These are phyloP conservation scores for Backusella psychrophila DNA, from an alignment of 192 early-diverging fungal genomes.

Conservation along the genomic window DNA sequence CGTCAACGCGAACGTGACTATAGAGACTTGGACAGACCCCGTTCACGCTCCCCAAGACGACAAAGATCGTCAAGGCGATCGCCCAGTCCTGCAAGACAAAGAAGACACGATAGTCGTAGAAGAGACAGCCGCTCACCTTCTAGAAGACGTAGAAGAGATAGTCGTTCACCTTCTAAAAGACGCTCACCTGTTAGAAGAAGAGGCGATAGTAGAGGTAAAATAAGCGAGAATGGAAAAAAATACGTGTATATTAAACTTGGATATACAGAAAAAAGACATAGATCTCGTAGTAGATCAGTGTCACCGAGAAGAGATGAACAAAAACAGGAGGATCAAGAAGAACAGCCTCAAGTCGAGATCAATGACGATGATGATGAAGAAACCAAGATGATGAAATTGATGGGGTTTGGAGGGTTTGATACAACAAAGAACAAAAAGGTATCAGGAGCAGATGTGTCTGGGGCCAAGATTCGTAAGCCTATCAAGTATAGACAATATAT, in stretches of 20 bases:
- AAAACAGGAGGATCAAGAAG: background rate
- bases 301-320: background rate
- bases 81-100: background rate
- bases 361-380: constrained; percentile 59
- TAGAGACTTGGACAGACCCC: constrained; percentile 17
- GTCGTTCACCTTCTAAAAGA: background rate
- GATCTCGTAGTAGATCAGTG: background rate
- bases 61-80: background rate
- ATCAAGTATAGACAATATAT: constrained; percentile 91
- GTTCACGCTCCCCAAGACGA: constrained; percentile 5
- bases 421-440: constrained; percentile 85
- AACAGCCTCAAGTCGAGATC: background rate
- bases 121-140: background rate
- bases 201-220: background rate
- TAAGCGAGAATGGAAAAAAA: background rate
- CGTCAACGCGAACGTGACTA: constrained; percentile 15
- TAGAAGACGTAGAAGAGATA: background rate
- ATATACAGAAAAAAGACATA: background rate
- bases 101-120: background rate
- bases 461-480: constrained; percentile 81
- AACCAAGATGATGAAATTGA: constrained; percentile 75
- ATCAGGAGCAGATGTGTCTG: constrained; percentile 66
- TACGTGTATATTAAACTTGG: background rate
- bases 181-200: background rate
- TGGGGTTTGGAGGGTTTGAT: constrained; percentile 90